Percentiles rank a stretch among this genome's conserved stretches.
Conservation (phyloP, 306 rosid genomes). For the Vigna reflexopilosa region DNA sequence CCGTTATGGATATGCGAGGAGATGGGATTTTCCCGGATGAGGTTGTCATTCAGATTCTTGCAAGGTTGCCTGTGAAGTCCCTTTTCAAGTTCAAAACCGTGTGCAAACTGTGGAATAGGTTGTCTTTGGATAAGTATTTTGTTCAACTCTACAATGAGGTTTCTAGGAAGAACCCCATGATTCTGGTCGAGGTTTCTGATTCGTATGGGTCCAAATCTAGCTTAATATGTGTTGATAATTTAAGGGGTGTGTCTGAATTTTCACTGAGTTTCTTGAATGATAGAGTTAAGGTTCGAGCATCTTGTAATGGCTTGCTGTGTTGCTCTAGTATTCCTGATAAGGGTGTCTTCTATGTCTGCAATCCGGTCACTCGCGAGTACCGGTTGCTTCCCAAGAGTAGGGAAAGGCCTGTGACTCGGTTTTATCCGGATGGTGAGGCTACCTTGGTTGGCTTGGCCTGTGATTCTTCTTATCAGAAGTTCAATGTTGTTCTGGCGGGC, state of each 20-base stretch:
- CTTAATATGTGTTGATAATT: conserved; percentile 76
- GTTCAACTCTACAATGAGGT: conserved; percentile 64
- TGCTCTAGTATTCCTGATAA: conserved; percentile 88
- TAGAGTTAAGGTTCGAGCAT: conserved; percentile 80
- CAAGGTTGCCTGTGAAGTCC: conserved; percentile 77
- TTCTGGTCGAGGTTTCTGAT: conserved; percentile 74
- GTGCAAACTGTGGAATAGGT: conserved; percentile 72
- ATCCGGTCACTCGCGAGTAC: conserved; percentile 80
- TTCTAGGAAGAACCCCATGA: conserved; percentile 70
- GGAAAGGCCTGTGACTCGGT: conserved; percentile 78
- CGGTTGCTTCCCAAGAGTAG: conserved; percentile 84
- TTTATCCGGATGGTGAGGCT: conserved; percentile 85
- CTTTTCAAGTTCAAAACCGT: conserved; percentile 68
- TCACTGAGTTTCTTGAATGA: conserved; percentile 72
- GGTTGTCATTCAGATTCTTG: conserved; percentile 78
- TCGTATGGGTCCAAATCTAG: conserved; percentile 64
- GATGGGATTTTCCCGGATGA: conserved; percentile 76
- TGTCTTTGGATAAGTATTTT: conserved; percentile 70
- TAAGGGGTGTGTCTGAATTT: conserved; percentile 75
- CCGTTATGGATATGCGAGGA: conserved; percentile 57
- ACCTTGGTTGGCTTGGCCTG: conserved; percentile 81
- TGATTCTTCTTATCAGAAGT: conserved; percentile 52
- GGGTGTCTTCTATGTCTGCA: conserved; percentile 84
- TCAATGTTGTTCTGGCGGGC: conserved; percentile 73
- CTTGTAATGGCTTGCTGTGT: conserved; percentile 84